Conservation (phyloP, 1,284 basidiomycete species). For the Microbotryum saponariae region DNA sequence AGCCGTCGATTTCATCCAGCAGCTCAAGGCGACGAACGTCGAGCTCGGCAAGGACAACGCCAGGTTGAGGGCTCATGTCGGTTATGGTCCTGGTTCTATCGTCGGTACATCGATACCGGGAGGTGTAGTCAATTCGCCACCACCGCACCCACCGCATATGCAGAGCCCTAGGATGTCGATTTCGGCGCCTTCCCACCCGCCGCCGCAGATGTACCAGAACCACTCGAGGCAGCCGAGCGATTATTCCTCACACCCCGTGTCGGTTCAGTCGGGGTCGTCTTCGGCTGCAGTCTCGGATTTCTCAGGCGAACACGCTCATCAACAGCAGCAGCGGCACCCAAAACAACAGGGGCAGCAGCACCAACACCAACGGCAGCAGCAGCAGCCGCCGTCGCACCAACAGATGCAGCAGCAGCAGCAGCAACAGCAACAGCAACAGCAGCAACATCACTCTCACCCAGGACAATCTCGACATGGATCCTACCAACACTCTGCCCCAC, state of each 20-base stretch:
- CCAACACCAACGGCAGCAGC: not conserved
- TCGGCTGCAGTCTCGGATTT: not conserved
- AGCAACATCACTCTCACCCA: not conserved
- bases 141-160: not conserved
- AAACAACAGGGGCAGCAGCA: not conserved
- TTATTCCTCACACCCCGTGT: not conserved
- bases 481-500: not conserved
- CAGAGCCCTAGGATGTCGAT: not conserved
- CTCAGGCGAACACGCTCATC: not conserved
- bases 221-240: not conserved
- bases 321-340: not conserved
- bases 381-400: not conserved
- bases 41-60: conserved; percentile 42
- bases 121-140: not conserved
- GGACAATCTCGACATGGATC: too few species aligned
- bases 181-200: not conserved
- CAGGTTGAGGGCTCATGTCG: conserved; percentile 23
- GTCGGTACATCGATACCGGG: not conserved
- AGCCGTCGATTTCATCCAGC: conserved; percentile 81
- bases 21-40: conserved; percentile 64
- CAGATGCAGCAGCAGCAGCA: not conserved
- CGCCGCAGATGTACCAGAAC: not conserved
- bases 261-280: not conserved
- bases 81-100: conserved; percentile 4
- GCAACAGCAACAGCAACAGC: not conserved